Evolutionary conservation across 345 rosid genomes (phyloP), one percentile per base, ranked within the genome.

Genomic region (Brassica rapa): DNA sequence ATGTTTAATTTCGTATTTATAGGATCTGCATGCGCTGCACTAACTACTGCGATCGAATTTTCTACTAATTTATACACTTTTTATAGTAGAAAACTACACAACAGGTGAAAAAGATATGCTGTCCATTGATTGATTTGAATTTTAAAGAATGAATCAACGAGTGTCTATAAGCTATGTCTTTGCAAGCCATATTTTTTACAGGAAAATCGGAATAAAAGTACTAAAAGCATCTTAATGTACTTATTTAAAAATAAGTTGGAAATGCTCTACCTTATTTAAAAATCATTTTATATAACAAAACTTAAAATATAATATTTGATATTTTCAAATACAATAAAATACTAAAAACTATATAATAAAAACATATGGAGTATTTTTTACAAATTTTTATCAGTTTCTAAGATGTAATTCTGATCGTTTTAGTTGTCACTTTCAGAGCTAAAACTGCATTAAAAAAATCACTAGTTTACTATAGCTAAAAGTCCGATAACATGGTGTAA

Each of bases 101-200:
- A 19, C 66, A 23, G n/a, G 55, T 56, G 32, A 66, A 57, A 41
- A 39, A 16, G 25, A 4, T 25, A 60, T 32, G 0, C 32, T 1
- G 32, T 27, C 49, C 49, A 67, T 57, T 68, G 4, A 68, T 30
- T 75, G 46, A 41, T 8, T 39, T 75, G 79, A 43, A 43, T 4
- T 43, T 43, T 43, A 43, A 37, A 75, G 73, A 59, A 75, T 29
- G 33, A 41, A 75, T 59, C 73, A 75, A 68, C 46, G 73, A 75
- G 49, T 57, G 12, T 66, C 73, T 67, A 67, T 41, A 56, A 25
- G 55, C 59, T 32, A 67, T 37, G 66, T 35, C 41, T 35, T 35
- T 35, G 41, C 41, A 35, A 35, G 6, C 41, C 41, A 35, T 35
- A 2, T 8, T 7, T 29, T 3, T 5, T 32, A 65, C 33, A 4